Evolutionary conservation across 1,139 yeast species (phyloP).

Genomic region (Eremothecium coryli): DNA sequence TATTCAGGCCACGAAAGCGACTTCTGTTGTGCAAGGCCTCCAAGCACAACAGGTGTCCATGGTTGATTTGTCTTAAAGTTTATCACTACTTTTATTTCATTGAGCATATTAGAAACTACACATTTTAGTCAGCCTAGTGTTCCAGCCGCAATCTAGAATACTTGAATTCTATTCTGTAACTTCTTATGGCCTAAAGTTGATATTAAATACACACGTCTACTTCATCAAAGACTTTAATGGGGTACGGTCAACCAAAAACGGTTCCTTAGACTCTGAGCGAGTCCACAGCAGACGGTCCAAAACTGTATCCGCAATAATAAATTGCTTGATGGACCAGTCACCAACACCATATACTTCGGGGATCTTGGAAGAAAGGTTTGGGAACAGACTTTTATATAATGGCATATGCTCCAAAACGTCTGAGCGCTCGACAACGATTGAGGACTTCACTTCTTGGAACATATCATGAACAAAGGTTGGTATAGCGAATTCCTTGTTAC

Average conservation of each 20-base stretch:
- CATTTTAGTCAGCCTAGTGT: too few relatives aligned
- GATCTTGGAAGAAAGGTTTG: constrained; percentile 41
- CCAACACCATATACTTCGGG: constrained; percentile 58
- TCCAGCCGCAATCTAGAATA: too few relatives aligned
- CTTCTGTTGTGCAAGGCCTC: too few relatives aligned
- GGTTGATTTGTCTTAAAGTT: too few relatives aligned
- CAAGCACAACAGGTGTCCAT: too few relatives aligned
- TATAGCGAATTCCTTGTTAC: constrained; percentile 31
- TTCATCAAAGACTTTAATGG: too few relatives aligned
- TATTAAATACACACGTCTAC: too few relatives aligned
- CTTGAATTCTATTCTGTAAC: too few relatives aligned
- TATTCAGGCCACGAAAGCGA: too few relatives aligned
- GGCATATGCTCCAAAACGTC: constrained; percentile 50
- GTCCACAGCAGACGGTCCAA: constrained; percentile 51
- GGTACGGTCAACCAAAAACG: constrained; percentile 43
- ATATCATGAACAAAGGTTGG: constrained; percentile 46
- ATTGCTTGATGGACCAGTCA: constrained; percentile 52
- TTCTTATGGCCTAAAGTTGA: too few relatives aligned
- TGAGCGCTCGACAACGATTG: constrained; percentile 35
- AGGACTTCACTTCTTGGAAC: constrained; percentile 36
- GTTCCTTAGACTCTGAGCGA: constrained; percentile 52
- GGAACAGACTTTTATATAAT: constrained; percentile 48
- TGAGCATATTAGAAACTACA: too few relatives aligned
- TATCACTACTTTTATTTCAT: too few relatives aligned
- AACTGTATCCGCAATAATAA: constrained; percentile 52